phyloP scores from a whole-genome alignment of 768 basidiomycete species.

The Gloeophyllum trabeum region DNA sequence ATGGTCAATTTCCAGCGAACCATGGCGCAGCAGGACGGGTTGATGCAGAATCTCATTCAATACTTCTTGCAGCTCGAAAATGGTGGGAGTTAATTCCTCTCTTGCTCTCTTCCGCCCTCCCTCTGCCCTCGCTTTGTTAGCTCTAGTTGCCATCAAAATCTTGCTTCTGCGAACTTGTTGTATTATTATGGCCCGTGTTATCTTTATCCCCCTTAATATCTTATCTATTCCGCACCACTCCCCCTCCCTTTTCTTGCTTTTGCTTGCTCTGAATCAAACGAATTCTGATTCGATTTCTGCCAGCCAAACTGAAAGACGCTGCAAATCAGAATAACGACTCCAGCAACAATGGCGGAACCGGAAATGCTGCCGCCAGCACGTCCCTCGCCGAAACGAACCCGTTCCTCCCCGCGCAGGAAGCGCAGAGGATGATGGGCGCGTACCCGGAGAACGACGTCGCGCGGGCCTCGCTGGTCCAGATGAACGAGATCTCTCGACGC shows the following conservation, averaged over 20 bases:
- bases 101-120: constrained; percentile 20
- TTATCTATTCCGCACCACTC: too few species aligned
- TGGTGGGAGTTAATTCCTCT: constrained; percentile 29
- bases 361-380: constrained; percentile 6
- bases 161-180: too few species aligned
- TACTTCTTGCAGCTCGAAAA: constrained; percentile 70
- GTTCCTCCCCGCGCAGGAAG: constrained; percentile 48
- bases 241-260: too few species aligned
- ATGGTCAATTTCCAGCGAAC: constrained; percentile 64
- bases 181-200: constrained; percentile 9
- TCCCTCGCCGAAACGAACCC: constrained; percentile 23
- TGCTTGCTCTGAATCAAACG: too few species aligned
- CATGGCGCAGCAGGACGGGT: constrained; percentile 75
- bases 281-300: too few species aligned
- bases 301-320: not conserved
- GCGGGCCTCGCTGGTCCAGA: constrained; percentile 58
- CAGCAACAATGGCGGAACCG: not conserved
- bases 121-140: constrained; percentile 14
- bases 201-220: too few species aligned
- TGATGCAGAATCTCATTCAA: constrained; percentile 74
- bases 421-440: constrained; percentile 36
- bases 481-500: constrained; percentile 68
- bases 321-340: not conserved
- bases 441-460: constrained; percentile 51
- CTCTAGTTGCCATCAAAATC: too few species aligned